A percentile compares a stretch with the other conserved stretches of the same genome.
Evolutionary conservation across 345 rosid species (phyloP).

Genomic region (Chamaenerion angustifolium): DNA sequence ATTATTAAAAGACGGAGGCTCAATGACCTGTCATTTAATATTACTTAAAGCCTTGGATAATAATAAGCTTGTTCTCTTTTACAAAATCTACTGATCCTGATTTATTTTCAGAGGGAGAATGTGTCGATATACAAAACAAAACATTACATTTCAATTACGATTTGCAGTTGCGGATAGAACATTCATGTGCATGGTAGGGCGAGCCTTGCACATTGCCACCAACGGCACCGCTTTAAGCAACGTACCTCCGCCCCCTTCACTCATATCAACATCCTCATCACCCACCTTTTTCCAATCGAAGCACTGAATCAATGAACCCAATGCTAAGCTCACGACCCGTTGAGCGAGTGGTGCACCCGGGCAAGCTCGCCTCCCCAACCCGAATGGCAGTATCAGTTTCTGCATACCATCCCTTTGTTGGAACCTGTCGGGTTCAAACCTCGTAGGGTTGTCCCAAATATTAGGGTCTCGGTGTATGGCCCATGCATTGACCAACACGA

Average conservation of each 20-base stretch:
- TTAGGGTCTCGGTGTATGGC: slow-evolving; percentile 22
- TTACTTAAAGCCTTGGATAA: no score
- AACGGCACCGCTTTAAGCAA: slow-evolving; percentile 10
- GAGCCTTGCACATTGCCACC: slow-evolving; percentile 8
- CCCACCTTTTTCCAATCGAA: slow-evolving; percentile 9
- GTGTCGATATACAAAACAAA: no score
- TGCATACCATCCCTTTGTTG: not conserved
- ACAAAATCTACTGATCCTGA: no score
- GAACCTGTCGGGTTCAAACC: slow-evolving; percentile 18
- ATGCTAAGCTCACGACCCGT: slow-evolving; percentile 4
- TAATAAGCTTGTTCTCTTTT: no score
- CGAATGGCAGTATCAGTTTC: slow-evolving; percentile 11
- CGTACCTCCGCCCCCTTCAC: slow-evolving; percentile 5
- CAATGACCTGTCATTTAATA: no score
- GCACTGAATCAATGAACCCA: slow-evolving; percentile 17
- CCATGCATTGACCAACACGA: slow-evolving; percentile 15
- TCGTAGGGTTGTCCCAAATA: slow-evolving; percentile 19
- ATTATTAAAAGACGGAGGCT: no score
- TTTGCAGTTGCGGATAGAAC: no score
- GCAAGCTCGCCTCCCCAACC: slow-evolving; percentile 9
- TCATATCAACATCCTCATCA: slow-evolving; percentile 8
- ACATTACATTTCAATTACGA: no score
- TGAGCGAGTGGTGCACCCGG: slow-evolving; percentile 10
- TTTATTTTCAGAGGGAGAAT: no score
- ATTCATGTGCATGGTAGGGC: slow-evolving; percentile 8